Conservation (phyloP, 2,329 filamentous ascomycete species). For the Dryadomyces quercivorus region DNA sequence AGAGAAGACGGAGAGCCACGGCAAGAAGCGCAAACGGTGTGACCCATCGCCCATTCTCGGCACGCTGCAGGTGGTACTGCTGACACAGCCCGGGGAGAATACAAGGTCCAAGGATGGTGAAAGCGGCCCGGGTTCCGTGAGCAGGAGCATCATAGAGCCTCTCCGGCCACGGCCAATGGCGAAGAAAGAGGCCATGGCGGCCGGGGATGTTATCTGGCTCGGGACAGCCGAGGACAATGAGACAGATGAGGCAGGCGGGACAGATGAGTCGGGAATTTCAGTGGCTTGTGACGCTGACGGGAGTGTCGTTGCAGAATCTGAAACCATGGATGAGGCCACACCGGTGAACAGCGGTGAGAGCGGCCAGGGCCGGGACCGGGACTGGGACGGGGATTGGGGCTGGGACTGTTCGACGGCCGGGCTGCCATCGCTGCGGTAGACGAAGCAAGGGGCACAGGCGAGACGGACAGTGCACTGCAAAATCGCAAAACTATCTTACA, state of each 20-base stretch:
- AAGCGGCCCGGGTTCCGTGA: not conserved
- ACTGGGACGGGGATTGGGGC: too few species aligned
- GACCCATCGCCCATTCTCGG: slow-evolving; percentile 4
- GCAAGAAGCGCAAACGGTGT: slow-evolving; percentile 2
- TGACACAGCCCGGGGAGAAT: slow-evolving; percentile 1
- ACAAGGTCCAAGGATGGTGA: not conserved
- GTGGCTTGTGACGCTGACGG: not conserved
- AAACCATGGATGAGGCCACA: not conserved
- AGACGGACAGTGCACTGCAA: too few species aligned
- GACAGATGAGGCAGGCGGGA: not conserved
- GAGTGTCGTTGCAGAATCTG: not conserved
- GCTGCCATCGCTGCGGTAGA: not conserved
- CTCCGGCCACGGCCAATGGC: not conserved
- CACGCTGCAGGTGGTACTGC: slow-evolving; percentile 6
- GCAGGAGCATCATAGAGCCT: not conserved
- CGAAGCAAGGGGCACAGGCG: not conserved
- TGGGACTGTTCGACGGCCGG: not conserved
- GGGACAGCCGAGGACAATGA: not conserved
- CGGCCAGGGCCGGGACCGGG: not conserved
- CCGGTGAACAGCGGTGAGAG: too few species aligned
- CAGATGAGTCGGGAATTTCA: not conserved
- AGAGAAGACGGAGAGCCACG: not conserved
- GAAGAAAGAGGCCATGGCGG: not conserved
- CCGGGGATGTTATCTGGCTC: not conserved
- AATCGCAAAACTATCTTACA: too few species aligned